Base-by-base conservation (phyloP, 2,329 filamentous ascomycete genomes). In the Bertia moriformis region DNA sequence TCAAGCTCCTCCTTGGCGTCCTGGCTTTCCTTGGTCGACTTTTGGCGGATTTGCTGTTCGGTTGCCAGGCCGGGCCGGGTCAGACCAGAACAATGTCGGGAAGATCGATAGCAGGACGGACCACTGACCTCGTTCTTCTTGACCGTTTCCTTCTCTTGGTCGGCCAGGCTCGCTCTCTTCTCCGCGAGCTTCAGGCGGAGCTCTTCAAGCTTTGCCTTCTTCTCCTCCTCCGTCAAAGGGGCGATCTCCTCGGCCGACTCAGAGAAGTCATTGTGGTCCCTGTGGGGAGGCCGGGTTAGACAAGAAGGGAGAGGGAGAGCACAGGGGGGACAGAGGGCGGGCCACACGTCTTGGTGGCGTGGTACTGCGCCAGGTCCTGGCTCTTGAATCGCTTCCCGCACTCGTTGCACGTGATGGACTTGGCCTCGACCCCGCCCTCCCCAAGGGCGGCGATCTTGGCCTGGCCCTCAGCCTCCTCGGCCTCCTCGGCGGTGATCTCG, bases 241-340 rank as follows among this genome's bases (percentile, higher is more conserved):
- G 83, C 81, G 48, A 98, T 78, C 54, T 93, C 87, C 51, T 96
- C 89, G 3, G 84, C 89, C 0, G 88, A 95, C 57, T 98, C 87
- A 15, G 83, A 73, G 55, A 98, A 98, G 59, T 95, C 83, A 37
- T 78, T 75, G 58, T 98, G 91, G 38, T 85, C 83, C 5, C 78
- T 83, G 41, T 17, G 18, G n/a, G 5, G 18, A 27, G 22, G 22
- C 7, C 7, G 7, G 22, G 22, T 27, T 27, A n/a, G 7, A 27
- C n/a, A 10, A 27, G 22, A 7, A 7, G n/a, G 22, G 7, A 7
- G 22, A 27, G 7, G 22, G 7, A 7, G 22, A 27, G 7, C 7
- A 14, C 7, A 4, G 24, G 15, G 20, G 12, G 30, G 30, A 5
- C 4, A 22, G 22, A 18, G 20, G 22, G 27, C 20, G 12, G 40